These are phyloP conservation scores for Ustilago bromivora DNA, from an alignment of 1,284 basidiomycete species.

Conservation along the genomic window DNA sequence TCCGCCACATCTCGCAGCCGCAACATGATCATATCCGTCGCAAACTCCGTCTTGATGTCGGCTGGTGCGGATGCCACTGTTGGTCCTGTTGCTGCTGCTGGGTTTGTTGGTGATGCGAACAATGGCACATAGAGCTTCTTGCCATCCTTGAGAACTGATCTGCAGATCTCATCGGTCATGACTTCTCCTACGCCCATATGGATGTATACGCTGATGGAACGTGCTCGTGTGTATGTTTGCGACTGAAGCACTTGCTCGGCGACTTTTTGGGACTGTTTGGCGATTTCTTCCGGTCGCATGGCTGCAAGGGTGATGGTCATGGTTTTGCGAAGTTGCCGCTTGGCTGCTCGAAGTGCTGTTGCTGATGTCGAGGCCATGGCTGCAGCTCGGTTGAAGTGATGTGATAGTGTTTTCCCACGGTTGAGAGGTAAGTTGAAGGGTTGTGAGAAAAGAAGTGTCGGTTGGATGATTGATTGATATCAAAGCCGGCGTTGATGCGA, in stretches of 20 bases:
- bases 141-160: constrained; percentile 59
- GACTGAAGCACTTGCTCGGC: constrained; percentile 62
- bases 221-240: constrained; percentile 60
- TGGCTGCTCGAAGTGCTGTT: constrained; percentile 47
- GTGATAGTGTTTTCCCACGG: background rate
- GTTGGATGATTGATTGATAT: background rate
- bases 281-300: constrained; percentile 35
- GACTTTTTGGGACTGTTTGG: constrained; percentile 42
- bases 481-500: constrained; percentile 1
- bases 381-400: background rate
- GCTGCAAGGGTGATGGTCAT: constrained; percentile 51
- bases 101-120: constrained; percentile 62
- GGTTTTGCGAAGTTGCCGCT: constrained; percentile 60
- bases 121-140: constrained; percentile 70
- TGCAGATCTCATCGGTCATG: constrained; percentile 69
- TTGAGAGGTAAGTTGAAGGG: background rate
- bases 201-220: constrained; percentile 68
- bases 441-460: background rate
- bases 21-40: constrained; percentile 70
- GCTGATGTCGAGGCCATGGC: constrained; percentile 24
- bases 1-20: constrained; percentile 58
- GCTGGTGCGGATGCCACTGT: constrained; percentile 30
- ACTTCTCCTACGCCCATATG: constrained; percentile 69
- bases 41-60: constrained; percentile 44
- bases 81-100: constrained; percentile 31